Conservation (phyloP, 2,329 filamentous ascomycete species). For the Plectosphaerella plurivora region DNA sequence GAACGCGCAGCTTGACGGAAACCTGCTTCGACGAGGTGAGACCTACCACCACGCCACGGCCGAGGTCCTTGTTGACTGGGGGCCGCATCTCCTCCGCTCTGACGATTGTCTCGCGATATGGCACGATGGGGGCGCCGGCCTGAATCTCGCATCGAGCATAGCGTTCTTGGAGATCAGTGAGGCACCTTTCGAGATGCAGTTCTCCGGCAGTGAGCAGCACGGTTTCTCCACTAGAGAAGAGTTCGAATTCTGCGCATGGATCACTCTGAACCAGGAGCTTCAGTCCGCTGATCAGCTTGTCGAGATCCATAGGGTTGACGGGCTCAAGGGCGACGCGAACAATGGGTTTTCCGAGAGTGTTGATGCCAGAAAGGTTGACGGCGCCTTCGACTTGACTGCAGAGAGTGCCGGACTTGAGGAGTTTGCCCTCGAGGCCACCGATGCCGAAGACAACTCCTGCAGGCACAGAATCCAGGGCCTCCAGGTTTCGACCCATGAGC, state of each 20-base stretch:
- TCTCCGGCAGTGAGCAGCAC: constrained; percentile 93
- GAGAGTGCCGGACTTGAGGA: constrained; percentile 93
- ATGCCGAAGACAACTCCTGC: constrained; percentile 96
- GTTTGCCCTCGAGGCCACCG: constrained; percentile 82
- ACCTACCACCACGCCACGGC: constrained; percentile 72
- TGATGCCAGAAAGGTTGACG: constrained; percentile 84
- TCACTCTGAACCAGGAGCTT: constrained; percentile 89
- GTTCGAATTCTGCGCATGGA: constrained; percentile 92
- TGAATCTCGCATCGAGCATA: constrained; percentile 95
- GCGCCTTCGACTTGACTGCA: constrained; percentile 83
- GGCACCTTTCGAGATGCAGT: constrained; percentile 85
- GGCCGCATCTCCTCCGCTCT: constrained; percentile 87
- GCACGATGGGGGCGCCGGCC: constrained; percentile 88
- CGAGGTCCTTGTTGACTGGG: constrained; percentile 78
- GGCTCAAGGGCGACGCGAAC: constrained; percentile 96
- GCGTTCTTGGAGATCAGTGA: constrained; percentile 88
- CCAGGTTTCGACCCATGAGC: constrained; percentile 88
- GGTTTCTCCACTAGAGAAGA: constrained; percentile 88
- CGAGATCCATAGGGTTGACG: constrained; percentile 80
- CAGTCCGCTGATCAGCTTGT: constrained; percentile 91
- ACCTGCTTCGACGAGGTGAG: constrained; percentile 84
- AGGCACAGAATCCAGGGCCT: constrained; percentile 77
- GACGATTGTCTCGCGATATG: constrained; percentile 90
- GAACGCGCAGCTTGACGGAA: constrained; percentile 68
- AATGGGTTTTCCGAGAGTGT: constrained; percentile 78